Conservation (phyloP, 371 early-diverging fungal species). For the Mucor irregularis region DNA sequence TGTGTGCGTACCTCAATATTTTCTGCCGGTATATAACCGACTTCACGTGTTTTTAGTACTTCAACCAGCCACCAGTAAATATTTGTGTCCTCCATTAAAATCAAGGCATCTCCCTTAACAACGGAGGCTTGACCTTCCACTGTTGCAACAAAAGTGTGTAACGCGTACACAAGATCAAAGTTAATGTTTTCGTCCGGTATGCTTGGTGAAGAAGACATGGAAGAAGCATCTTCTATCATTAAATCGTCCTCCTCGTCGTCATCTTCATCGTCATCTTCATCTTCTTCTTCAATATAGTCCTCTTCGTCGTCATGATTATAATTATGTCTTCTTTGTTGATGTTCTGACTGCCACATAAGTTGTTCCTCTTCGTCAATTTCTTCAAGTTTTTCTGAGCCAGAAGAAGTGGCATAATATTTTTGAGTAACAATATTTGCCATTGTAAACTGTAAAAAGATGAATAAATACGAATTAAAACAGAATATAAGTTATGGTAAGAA, state of each 20-base stretch:
- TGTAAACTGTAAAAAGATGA: too few relatives aligned
- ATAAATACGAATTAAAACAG: neutral
- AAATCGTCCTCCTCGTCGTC: conserved; percentile 58
- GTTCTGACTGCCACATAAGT: conserved; percentile 17
- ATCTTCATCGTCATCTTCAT: conserved; percentile 48
- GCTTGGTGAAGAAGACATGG: conserved; percentile 59
- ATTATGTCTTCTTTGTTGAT: conserved; percentile 32
- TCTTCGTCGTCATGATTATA: conserved; percentile 60
- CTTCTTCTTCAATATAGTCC: conserved; percentile 52
- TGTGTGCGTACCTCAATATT: conserved; percentile 76
- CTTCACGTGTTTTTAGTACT: conserved; percentile 80
- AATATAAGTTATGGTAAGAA: neutral
- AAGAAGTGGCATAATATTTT: conserved; percentile 10
- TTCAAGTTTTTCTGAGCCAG: conserved; percentile 16
- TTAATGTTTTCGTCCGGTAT: conserved; percentile 78
- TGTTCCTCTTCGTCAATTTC: conserved; percentile 31
- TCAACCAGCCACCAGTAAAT: conserved; percentile 98
- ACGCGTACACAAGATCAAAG: conserved; percentile 84
- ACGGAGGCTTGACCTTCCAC: conserved; percentile 95
- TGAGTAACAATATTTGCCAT: neutral
- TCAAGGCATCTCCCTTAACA: conserved; percentile 82
- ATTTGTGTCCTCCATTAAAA: conserved; percentile 93
- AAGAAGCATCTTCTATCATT: conserved; percentile 39
- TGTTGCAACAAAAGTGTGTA: conserved; percentile 92
- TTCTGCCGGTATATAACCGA: conserved; percentile 96